These are phyloP conservation scores for Leptographium flavum DNA, from an alignment of 2,329 filamentous ascomycete genomes.

Conservation along the genomic window DNA sequence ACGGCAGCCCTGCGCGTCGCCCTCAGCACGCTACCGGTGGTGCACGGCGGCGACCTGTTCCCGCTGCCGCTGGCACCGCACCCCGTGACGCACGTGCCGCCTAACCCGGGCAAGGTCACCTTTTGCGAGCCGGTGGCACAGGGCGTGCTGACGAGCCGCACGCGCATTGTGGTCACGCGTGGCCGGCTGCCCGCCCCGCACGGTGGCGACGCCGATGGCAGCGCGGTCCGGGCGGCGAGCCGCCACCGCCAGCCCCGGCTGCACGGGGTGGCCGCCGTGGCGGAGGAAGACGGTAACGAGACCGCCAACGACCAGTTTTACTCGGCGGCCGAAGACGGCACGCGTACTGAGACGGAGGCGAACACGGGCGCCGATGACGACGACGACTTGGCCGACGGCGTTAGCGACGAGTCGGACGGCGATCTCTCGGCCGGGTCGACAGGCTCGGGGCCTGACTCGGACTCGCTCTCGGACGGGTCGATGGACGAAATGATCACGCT, in stretches of 20 bases:
- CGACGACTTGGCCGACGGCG: conserved; percentile 9
- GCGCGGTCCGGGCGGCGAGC: conserved; percentile 51
- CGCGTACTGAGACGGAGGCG: conserved; percentile 42
- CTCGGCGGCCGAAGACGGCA: conserved; percentile 74
- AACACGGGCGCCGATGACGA: conserved; percentile 32
- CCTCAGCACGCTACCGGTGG: conserved; percentile 55
- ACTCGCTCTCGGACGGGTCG: conserved; percentile 73
- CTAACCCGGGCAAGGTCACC: conserved; percentile 74
- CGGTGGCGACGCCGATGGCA: conserved; percentile 4
- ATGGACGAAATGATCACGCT: conserved; percentile 90
- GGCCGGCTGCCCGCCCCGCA: conserved; percentile 43
- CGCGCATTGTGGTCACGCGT: conserved; percentile 69
- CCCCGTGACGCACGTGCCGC: conserved; percentile 71
- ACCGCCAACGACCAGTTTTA: conserved; percentile 84
- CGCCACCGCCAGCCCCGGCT: conserved; percentile 26
- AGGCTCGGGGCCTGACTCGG: conserved; percentile 49
- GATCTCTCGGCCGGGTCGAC: conserved; percentile 56
- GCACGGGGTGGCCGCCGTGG: conserved; percentile 45
- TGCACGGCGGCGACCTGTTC: conserved; percentile 73
- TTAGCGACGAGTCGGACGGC: conserved; percentile 35
- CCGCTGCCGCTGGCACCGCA: conserved; percentile 67
- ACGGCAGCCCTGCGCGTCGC: conserved; percentile 59
- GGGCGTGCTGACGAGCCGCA: conserved; percentile 61
- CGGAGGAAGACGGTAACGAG: conserved; percentile 52
- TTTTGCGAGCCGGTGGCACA: conserved; percentile 93